These are phyloP conservation scores for Monilinia fructigena DNA, from an alignment of 2,329 filamentous ascomycete species.

Conservation along the genomic window DNA sequence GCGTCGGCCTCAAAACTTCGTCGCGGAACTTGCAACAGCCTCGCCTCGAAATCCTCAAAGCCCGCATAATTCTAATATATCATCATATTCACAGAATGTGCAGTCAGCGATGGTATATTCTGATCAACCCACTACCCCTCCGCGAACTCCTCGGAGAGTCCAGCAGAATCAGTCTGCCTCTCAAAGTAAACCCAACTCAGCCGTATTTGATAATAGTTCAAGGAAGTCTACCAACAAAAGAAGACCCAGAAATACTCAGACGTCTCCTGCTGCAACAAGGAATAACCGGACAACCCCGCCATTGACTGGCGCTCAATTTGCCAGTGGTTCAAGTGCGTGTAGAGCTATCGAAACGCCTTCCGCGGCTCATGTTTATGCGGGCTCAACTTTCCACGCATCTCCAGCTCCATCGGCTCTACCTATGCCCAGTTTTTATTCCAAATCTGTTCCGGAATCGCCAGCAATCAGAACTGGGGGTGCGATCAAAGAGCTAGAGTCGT, in stretches of 20 bases:
- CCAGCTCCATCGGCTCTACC: slow-evolving; percentile 87
- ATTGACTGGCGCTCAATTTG: slow-evolving; percentile 32
- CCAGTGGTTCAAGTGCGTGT: slow-evolving; percentile 40
- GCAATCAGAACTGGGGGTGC: slow-evolving; percentile 46
- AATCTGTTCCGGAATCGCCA: slow-evolving; percentile 67
- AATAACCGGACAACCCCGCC: slow-evolving; percentile 36
- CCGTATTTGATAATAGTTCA: slow-evolving; percentile 32
- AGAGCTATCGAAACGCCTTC: slow-evolving; percentile 47
- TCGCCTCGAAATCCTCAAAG: slow-evolving; percentile 43
- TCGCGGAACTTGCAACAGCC: slow-evolving; percentile 30
- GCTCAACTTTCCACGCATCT: slow-evolving; percentile 91
- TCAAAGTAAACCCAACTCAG: slow-evolving; percentile 30
- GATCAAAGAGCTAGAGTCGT: slow-evolving; percentile 43
- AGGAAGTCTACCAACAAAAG: slow-evolving; percentile 39
- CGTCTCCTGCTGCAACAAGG: slow-evolving; percentile 35
- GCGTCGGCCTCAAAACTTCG: slow-evolving; percentile 38
- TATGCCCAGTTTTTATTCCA: slow-evolving; percentile 83
- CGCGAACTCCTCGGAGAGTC: slow-evolving; percentile 39
- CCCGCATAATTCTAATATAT: slow-evolving; percentile 47
- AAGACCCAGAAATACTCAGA: slow-evolving; percentile 37
- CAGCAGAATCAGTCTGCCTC: slow-evolving; percentile 25
- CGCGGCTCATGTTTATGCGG: slow-evolving; percentile 62
- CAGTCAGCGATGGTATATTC: slow-evolving; percentile 32
- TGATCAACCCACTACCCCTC: slow-evolving; percentile 37
- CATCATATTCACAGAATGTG: slow-evolving; percentile 42